Percentiles rank a stretch among this genome's conserved stretches.
phyloP scores from a whole-genome alignment of 2,329 filamentous ascomycete genomes.

The Fusarium globosum region DNA sequence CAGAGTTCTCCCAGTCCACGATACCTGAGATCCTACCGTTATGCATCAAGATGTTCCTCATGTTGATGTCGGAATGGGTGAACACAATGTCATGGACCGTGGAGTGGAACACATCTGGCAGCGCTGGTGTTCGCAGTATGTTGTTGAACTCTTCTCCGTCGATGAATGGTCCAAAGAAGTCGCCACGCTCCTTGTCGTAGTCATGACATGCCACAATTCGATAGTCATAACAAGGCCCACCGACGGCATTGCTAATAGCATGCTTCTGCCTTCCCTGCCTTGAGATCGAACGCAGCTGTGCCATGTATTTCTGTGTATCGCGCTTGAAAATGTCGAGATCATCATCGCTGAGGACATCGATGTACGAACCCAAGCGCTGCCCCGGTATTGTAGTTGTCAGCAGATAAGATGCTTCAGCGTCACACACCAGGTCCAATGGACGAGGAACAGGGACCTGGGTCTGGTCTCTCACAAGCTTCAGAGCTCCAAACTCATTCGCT shows the following conservation, averaged over 20 bases:
- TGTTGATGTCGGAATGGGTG: conserved; percentile 54
- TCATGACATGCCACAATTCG: neutral
- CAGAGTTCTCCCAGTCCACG: conserved; percentile 44
- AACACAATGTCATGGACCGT: conserved; percentile 48
- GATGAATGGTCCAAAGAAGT: conserved; percentile 21
- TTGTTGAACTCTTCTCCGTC: conserved; percentile 28
- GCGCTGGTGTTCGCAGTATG: neutral
- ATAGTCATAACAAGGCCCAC: neutral
- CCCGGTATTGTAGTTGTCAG: neutral
- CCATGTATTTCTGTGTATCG: neutral
- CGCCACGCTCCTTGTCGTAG: neutral
- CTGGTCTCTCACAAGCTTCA: neutral
- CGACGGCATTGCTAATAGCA: neutral
- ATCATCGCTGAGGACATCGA: neutral
- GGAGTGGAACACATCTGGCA: conserved; percentile 2
- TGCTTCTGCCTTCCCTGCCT: neutral
- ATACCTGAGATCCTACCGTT: conserved; percentile 45
- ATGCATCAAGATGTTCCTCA: conserved; percentile 44
- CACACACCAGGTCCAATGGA: neutral
- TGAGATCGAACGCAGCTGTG: neutral
- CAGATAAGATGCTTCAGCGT: neutral
- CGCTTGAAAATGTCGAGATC: neutral
- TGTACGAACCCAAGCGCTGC: neutral
- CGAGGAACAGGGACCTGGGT: neutral
- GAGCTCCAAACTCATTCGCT: neutral